Percentiles rank a stretch among this genome's conserved stretches.
These are phyloP conservation scores for Agrocybe chaxingu DNA, from an alignment of 768 basidiomycete species.

Conservation along the genomic window DNA sequence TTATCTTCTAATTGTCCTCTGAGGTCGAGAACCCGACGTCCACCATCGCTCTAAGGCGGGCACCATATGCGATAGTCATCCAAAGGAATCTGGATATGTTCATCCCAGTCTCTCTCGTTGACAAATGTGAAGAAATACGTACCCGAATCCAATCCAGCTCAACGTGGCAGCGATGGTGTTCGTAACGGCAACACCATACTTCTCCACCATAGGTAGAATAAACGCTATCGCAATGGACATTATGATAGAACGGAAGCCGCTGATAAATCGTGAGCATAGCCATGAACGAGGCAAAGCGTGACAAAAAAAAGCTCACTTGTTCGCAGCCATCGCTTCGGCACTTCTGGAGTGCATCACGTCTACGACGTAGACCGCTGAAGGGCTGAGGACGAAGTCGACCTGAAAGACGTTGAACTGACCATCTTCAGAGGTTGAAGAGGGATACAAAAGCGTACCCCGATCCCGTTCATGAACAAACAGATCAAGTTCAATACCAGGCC, in stretches of 20 bases:
- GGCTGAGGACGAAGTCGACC: conserved; percentile 52
- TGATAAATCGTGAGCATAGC: conserved; percentile 12
- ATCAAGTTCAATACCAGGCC: conserved; percentile 48
- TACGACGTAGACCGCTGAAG: conserved; percentile 48
- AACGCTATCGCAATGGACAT: conserved; percentile 35
- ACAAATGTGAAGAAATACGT: conserved; percentile 19
- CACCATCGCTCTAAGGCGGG: conserved; percentile 49
- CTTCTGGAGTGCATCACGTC: conserved; percentile 55
- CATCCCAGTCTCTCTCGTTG: not conserved
- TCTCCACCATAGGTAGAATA: conserved; percentile 52
- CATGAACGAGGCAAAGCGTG: not conserved
- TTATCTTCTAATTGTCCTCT: conserved; percentile 22
- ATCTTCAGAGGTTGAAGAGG: not conserved
- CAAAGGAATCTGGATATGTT: conserved; percentile 40
- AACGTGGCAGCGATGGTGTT: conserved; percentile 42
- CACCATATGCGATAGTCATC: conserved; percentile 51
- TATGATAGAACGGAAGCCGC: conserved; percentile 41
- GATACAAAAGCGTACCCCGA: conserved; percentile 44
- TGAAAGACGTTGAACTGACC: conserved; percentile 14
- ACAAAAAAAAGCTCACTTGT: conserved; percentile 33
- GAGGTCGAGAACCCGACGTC: conserved; percentile 54
- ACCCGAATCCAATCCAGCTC: conserved; percentile 53
- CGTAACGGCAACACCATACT: conserved; percentile 47
- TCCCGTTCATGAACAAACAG: conserved; percentile 57
- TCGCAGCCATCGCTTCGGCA: conserved; percentile 55